Evolutionary conservation across 768 basidiomycete genomes (phyloP).

Genomic region (Hydnomerulius pinastri): DNA sequence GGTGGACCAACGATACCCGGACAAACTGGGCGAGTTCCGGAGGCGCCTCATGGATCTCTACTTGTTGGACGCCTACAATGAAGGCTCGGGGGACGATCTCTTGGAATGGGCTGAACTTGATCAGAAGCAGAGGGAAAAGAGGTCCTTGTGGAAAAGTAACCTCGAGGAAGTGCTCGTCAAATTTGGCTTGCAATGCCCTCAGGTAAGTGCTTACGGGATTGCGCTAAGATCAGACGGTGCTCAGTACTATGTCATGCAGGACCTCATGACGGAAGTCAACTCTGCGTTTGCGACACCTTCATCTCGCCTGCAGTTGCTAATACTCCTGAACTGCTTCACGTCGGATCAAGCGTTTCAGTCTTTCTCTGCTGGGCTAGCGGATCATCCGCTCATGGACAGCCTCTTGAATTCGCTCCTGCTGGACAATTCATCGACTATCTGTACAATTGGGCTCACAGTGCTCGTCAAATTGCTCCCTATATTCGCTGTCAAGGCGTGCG

Average conservation of each 20-base stretch:
- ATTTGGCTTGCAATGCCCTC: constrained; percentile 61
- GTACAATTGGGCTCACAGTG: constrained; percentile 61
- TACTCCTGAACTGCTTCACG: constrained; percentile 63
- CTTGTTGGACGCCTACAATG: constrained; percentile 75
- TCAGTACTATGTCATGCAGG: constrained; percentile 46
- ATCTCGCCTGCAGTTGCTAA: constrained; percentile 68
- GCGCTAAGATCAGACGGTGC: constrained; percentile 6
- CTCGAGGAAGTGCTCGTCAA: constrained; percentile 73
- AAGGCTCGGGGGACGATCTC: constrained; percentile 70
- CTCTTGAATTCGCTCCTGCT: constrained; percentile 69
- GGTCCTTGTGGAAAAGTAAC: constrained; percentile 73
- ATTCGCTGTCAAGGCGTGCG: constrained; percentile 63
- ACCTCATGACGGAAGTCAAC: constrained; percentile 68
- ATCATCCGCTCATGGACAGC: constrained; percentile 63
- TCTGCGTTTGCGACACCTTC: constrained; percentile 59
- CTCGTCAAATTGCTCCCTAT: constrained; percentile 75
- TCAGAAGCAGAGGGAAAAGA: constrained; percentile 58
- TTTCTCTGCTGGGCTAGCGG: constrained; percentile 51
- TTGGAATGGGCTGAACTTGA: constrained; percentile 75
- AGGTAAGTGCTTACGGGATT: constrained; percentile 48
- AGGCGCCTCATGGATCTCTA: constrained; percentile 73
- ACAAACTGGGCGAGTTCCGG: constrained; percentile 66
- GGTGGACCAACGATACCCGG: constrained; percentile 43
- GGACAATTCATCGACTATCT: constrained; percentile 74
- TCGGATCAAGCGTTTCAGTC: constrained; percentile 54